Percentiles rank a stretch among this genome's conserved stretches.
These are phyloP conservation scores for Apiospora arundinis DNA, from an alignment of 2,329 filamentous ascomycete genomes.

Conservation along the genomic window DNA sequence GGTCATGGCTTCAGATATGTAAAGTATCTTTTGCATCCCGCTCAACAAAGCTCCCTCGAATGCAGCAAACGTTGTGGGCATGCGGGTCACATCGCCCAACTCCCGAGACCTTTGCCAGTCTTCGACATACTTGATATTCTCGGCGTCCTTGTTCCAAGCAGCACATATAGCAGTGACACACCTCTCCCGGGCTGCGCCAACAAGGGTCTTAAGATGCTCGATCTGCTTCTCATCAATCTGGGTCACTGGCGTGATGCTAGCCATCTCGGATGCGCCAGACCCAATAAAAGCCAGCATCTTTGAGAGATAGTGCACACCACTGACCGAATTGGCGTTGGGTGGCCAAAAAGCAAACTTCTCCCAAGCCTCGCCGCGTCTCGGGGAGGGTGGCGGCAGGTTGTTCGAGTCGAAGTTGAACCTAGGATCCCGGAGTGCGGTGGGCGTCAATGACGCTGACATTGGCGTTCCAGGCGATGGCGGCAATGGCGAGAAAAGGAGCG, in stretches of 20 bases:
- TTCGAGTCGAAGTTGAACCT: constrained; percentile 81
- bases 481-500: constrained; percentile 82
- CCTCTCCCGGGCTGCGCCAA: constrained; percentile 81
- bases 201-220: constrained; percentile 77
- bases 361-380: constrained; percentile 83
- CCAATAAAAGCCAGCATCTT: constrained; percentile 84
- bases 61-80: constrained; percentile 84
- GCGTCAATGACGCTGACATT: constrained; percentile 57
- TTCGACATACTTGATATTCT: constrained; percentile 90
- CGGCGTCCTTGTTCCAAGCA: constrained; percentile 92
- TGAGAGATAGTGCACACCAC: constrained; percentile 87
- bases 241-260: constrained; percentile 71
- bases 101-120: constrained; percentile 90
- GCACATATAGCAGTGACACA: constrained; percentile 85
- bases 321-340: constrained; percentile 88
- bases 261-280: constrained; percentile 86
- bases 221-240: constrained; percentile 61
- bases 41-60: constrained; percentile 83
- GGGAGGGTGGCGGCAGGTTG: constrained; percentile 78
- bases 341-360: constrained; percentile 97
- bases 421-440: constrained; percentile 68
- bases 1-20: constrained; percentile 83
- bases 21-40: constrained; percentile 94
- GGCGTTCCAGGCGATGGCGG: constrained; percentile 74
- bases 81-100: constrained; percentile 84